phyloP scores from a whole-genome alignment of 208 protist genomes.

The Tritrichomonas foetus region DNA sequence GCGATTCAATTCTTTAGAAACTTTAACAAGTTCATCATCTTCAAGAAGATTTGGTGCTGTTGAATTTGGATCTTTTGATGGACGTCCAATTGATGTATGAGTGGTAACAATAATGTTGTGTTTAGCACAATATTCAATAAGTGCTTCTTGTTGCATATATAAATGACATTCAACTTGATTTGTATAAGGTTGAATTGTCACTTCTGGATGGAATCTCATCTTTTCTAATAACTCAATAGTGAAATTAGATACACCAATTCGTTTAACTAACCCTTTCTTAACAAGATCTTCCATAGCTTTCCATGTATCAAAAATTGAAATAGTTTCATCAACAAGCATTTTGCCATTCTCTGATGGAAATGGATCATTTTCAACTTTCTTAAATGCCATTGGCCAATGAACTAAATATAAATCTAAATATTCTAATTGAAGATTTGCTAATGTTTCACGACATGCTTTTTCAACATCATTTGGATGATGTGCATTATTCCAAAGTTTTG shows the following conservation, averaged over 20 bases:
- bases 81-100: slow-evolving; percentile 47
- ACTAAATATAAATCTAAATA: not conserved
- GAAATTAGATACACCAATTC: slow-evolving; percentile 34
- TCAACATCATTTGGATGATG: not conserved
- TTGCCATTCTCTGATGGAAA: not conserved
- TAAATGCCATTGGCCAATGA: not conserved
- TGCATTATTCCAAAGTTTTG: not conserved
- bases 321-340: not conserved
- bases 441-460: not conserved
- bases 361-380: not conserved
- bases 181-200: not conserved
- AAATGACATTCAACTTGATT: slow-evolving; percentile 44
- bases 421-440: not conserved
- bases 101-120: slow-evolving; percentile 42
- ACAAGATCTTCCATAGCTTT: not conserved
- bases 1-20: not conserved
- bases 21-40: not conserved
- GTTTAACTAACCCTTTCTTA: not conserved
- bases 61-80: not conserved
- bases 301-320: not conserved
- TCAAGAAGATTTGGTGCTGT: not conserved
- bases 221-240: not conserved
- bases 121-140: slow-evolving; percentile 43
- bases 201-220: not conserved
- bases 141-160: slow-evolving; percentile 45